Conservation (phyloP, 2,329 filamentous ascomycete species). For the Coniochaeta sp. region DNA sequence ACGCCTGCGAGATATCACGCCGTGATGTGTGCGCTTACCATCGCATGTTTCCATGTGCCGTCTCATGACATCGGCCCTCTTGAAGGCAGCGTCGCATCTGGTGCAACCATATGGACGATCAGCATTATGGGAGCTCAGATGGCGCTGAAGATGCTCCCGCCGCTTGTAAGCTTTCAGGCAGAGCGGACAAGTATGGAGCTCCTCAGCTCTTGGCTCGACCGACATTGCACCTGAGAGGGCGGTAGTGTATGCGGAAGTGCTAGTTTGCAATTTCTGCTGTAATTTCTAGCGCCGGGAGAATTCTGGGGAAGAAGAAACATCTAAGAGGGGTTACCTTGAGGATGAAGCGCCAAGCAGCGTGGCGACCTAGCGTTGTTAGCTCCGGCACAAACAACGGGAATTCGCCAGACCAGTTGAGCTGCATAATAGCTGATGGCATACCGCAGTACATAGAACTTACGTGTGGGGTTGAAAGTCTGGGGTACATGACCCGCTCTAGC, state of each 20-base stretch:
- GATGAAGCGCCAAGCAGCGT: too few relatives aligned
- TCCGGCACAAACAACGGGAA: too few relatives aligned
- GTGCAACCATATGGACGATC: slow-evolving; percentile 23
- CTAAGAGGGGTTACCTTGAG: too few relatives aligned
- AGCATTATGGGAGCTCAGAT: slow-evolving; percentile 21
- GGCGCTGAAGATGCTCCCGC: slow-evolving; percentile 26
- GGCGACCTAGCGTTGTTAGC: too few relatives aligned
- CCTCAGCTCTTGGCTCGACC: background rate
- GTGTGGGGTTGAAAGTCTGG: too few relatives aligned
- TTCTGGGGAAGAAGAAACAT: too few relatives aligned
- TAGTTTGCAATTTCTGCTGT: too few relatives aligned
- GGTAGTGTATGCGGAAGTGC: background rate
- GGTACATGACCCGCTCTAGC: too few relatives aligned
- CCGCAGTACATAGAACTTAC: too few relatives aligned
- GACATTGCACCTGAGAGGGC: background rate
- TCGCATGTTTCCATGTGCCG: slow-evolving; percentile 25
- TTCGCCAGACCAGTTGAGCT: too few relatives aligned
- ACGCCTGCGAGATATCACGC: slow-evolving; percentile 11
- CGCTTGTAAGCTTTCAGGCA: slow-evolving; percentile 27
- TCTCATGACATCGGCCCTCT: slow-evolving; percentile 27
- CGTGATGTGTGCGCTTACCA: slow-evolving; percentile 6
- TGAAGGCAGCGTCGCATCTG: slow-evolving; percentile 22
- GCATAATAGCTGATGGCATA: too few relatives aligned
- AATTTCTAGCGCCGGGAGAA: background rate
- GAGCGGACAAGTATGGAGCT: slow-evolving; percentile 19